Conservation (phyloP, 495 filamentous ascomycete species). For the Penicillium roqueforti region DNA sequence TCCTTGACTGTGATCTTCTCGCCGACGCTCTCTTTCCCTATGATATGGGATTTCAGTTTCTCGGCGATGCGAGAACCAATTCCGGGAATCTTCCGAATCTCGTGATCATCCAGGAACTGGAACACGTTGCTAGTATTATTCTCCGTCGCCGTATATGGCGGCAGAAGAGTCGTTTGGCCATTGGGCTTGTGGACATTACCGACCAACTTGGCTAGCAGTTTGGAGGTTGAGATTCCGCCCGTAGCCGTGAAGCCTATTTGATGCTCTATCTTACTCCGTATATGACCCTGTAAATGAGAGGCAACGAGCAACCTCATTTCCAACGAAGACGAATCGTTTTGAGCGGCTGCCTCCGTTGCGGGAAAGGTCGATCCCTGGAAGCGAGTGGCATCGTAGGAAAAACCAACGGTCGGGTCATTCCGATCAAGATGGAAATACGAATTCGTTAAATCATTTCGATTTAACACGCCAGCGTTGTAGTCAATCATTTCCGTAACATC, state of each 20-base stretch:
- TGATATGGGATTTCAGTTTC: conserved; percentile 59
- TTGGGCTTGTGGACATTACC: conserved; percentile 83
- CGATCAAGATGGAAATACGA: conserved; percentile 80
- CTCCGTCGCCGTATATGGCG: conserved; percentile 45
- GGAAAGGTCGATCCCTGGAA: conserved; percentile 59
- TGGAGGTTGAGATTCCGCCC: conserved; percentile 83
- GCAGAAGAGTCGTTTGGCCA: conserved; percentile 76
- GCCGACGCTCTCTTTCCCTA: conserved; percentile 43
- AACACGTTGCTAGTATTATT: conserved; percentile 48
- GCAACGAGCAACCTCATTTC: conserved; percentile 58
- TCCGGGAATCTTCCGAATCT: conserved; percentile 78
- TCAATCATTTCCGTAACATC: conserved; percentile 83
- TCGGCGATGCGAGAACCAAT: conserved; percentile 77
- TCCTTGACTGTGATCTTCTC: conserved; percentile 60
- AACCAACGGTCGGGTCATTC: conserved; percentile 73
- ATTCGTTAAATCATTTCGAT: conserved; percentile 54
- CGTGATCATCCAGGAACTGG: conserved; percentile 68
- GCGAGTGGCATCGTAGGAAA: conserved; percentile 65
- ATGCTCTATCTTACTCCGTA: conserved; percentile 67
- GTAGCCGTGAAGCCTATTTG: conserved; percentile 81
- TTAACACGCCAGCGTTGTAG: conserved; percentile 71
- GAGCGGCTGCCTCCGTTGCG: neutral
- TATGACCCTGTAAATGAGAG: conserved; percentile 68
- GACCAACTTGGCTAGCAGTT: conserved; percentile 77
- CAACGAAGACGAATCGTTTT: conserved; percentile 23